Evolutionary conservation across 805 yeast genomes (phyloP).

Genomic region (Kodamaea hsintzibuensis): DNA sequence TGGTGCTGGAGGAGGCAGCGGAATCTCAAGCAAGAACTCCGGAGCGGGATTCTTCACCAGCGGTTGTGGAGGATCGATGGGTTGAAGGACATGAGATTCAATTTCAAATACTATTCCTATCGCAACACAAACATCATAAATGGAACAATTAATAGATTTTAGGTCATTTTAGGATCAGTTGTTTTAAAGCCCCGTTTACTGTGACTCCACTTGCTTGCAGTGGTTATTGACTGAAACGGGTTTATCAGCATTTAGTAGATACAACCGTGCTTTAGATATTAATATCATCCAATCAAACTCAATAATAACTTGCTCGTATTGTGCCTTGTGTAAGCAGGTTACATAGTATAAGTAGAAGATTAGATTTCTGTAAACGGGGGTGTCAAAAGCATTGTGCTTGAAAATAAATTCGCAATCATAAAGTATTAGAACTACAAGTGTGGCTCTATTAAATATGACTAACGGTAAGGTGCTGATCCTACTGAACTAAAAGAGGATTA

Average conservation of each 20-base stretch:
- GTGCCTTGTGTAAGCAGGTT: no score
- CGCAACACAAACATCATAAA: not conserved
- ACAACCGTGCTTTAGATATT: not conserved
- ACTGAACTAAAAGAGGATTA: no score
- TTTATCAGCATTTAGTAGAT: not conserved
- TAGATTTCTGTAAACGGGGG: not conserved
- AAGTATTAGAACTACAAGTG: not conserved
- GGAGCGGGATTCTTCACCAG: not conserved
- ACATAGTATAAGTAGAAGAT: no score
- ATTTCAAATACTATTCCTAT: no score
- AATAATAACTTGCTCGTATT: no score
- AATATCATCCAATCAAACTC: not conserved
- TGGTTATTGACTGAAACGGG: not conserved
- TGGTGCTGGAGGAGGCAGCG: slow-evolving; percentile 3
- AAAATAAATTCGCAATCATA: not conserved
- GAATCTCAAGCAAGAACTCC: not conserved
- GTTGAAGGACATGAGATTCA: not conserved
- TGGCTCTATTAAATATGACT: not conserved
- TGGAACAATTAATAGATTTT: no score
- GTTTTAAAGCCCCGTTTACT: not conserved
- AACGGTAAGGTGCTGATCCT: not conserved
- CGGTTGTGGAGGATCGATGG: not conserved
- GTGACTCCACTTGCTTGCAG: not conserved
- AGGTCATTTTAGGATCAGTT: not conserved
- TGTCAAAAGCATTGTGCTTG: not conserved